Conservation (phyloP, 352 stramenopile species). For the Globisporangium recalcitrans region DNA sequence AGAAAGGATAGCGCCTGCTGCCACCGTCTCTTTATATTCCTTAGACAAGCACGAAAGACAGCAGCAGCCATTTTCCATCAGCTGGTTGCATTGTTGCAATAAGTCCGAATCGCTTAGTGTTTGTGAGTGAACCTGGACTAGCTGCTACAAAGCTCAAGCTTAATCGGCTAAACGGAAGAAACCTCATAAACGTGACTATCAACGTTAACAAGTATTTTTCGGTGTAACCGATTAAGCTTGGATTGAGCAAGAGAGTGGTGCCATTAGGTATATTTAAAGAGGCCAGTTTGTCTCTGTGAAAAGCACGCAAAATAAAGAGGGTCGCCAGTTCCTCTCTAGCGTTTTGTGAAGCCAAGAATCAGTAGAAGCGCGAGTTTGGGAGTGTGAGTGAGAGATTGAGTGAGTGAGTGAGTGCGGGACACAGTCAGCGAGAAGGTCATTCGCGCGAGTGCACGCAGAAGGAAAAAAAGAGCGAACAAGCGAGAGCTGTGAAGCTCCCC, state of each 20-base stretch:
- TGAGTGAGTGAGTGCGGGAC: not conserved
- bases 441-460: not conserved
- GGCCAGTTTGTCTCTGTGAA: no score
- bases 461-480: not conserved
- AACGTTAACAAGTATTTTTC: no score
- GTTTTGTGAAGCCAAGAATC: not conserved
- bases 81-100: no score
- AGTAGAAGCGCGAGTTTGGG: not conserved
- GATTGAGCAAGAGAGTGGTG: no score
- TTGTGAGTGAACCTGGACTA: not conserved
- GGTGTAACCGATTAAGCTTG: no score
- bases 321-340: no score
- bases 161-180: not conserved
- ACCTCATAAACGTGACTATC: no score
- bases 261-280: no score
- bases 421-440: not conserved
- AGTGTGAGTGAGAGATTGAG: no score
- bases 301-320: no score
- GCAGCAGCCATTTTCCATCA: not conserved
- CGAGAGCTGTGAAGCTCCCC: not conserved
- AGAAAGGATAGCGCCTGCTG: not conserved
- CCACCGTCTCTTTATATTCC: not conserved
- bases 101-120: no score
- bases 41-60: constrained; percentile 1
- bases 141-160: no score